Percentiles rank a stretch among this genome's conserved stretches.
phyloP scores from a whole-genome alignment of 257 asterid species.

The Nicotiana benthamiana region DNA sequence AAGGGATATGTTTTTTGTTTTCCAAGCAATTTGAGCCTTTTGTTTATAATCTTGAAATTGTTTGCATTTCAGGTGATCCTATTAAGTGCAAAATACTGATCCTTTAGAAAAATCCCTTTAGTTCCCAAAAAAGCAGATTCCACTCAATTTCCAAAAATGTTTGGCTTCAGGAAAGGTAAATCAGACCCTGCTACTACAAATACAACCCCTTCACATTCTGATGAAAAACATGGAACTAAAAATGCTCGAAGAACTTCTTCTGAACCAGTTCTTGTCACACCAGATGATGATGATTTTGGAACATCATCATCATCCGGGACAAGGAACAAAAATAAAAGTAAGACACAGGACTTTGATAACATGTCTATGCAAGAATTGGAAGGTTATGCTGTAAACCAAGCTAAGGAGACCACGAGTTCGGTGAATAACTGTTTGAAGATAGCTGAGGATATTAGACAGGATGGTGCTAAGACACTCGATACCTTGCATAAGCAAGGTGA shows the following conservation, averaged over 20 bases:
- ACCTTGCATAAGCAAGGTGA: conserved; percentile 86
- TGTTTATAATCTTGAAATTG: neutral
- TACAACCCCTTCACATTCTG: conserved; percentile 34
- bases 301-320: conserved; percentile 18
- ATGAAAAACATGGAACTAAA: conserved; percentile 10
- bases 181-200: conserved; percentile 20
- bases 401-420: conserved; percentile 67
- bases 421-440: conserved; percentile 71
- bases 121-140: neutral
- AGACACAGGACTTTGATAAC: conserved; percentile 34
- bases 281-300: conserved; percentile 38
- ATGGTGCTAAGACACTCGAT: conserved; percentile 63
- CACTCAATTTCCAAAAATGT: conserved; percentile 35
- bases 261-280: conserved; percentile 41
- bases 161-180: conserved; percentile 55
- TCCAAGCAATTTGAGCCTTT: neutral
- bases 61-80: neutral
- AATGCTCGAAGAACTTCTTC: conserved; percentile 64
- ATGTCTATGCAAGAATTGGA: conserved; percentile 91
- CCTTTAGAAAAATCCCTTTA: neutral
- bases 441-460: conserved; percentile 72
- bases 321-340: conserved; percentile 22
- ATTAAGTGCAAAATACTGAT: neutral
- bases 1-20: neutral
- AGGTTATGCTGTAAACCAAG: conserved; percentile 53